Percentiles rank a stretch among this genome's conserved stretches.
Evolutionary conservation across 2,329 filamentous ascomycete species (phyloP).

Genomic region (Monosporascus sp.): DNA sequence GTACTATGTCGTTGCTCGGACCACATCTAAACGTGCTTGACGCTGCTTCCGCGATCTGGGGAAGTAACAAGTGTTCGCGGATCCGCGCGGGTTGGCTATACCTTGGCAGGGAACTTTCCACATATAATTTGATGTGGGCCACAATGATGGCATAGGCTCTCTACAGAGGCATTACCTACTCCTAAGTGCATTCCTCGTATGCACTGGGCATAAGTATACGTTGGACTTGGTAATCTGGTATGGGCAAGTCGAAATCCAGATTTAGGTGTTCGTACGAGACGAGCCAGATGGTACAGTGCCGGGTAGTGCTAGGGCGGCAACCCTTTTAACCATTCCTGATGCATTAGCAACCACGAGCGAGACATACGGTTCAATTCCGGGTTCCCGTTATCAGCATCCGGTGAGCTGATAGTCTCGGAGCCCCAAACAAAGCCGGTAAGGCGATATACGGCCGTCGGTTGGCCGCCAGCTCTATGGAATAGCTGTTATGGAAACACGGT

Average conservation of each 20-base stretch:
- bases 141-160: neutral
- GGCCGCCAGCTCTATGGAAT: neutral
- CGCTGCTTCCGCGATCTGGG: neutral
- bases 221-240: no score
- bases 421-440: neutral
- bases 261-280: no score
- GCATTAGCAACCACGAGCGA: neutral
- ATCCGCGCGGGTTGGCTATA: neutral
- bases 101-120: neutral
- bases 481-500: neutral
- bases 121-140: neutral
- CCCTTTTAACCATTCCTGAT: no score
- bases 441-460: neutral
- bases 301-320: no score
- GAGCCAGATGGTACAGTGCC: no score
- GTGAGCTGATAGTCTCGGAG: no score
- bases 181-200: no score
- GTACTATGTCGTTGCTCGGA: neutral
- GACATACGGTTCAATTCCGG: neutral
- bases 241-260: no score
- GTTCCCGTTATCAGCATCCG: neutral
- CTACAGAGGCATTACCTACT: neutral
- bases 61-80: neutral
- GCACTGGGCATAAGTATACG: no score
- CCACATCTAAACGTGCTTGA: neutral